phyloP scores from a whole-genome alignment of 106 monocot species.

The Phalaenopsis equestris region DNA sequence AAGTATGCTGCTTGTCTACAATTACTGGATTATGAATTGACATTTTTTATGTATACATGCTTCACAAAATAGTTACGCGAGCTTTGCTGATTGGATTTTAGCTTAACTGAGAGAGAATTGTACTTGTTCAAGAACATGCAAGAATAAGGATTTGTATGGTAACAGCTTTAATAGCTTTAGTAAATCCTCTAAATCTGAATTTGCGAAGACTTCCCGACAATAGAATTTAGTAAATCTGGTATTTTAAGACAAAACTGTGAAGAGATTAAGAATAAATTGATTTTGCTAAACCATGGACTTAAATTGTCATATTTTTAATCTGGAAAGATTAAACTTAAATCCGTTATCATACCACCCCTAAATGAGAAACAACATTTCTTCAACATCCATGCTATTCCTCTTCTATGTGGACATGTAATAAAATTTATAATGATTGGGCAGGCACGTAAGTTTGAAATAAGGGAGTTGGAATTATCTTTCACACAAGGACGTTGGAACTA shows the following conservation, averaged over 20 bases:
- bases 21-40: background rate
- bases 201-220: no score
- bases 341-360: no score
- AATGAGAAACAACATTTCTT: background rate
- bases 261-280: no score
- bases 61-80: background rate
- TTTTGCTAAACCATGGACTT: no score
- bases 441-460: slow-evolving; percentile 70
- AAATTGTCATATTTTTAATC: no score
- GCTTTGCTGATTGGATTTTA: background rate
- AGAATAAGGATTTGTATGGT: background rate
- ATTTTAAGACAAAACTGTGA: no score
- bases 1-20: background rate
- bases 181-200: no score
- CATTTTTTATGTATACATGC: background rate
- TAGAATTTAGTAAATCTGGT: no score
- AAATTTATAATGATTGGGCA: slow-evolving; percentile 28
- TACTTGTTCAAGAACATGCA: background rate
- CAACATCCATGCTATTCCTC: background rate
- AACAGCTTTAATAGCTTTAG: no score
- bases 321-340: no score
- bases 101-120: background rate
- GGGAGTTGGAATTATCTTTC: slow-evolving; percentile 78
- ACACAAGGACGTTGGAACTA: slow-evolving; percentile 98
- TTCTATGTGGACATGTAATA: background rate